These are phyloP conservation scores for Fusarium buxicola DNA, from an alignment of 2,329 filamentous ascomycete genomes.

Conservation along the genomic window DNA sequence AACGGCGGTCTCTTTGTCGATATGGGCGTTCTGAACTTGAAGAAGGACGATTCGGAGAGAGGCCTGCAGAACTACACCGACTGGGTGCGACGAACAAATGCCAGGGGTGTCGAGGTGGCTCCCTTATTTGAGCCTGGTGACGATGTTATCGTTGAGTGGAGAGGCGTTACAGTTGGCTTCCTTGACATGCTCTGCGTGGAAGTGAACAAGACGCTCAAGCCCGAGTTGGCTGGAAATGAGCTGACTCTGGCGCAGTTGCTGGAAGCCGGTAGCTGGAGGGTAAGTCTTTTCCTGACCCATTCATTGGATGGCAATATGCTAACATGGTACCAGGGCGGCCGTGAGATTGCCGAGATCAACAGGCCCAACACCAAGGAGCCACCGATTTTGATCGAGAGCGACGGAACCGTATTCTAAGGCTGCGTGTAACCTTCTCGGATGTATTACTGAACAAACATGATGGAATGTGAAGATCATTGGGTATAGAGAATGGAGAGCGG, in stretches of 20 bases:
- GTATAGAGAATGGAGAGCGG: conserved; percentile 31
- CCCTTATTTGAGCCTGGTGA: conserved; percentile 70
- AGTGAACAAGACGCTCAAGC: conserved; percentile 53
- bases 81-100: conserved; percentile 78
- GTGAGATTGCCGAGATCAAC: conserved; percentile 95
- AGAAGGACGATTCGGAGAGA: conserved; percentile 74
- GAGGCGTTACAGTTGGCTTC: conserved; percentile 71
- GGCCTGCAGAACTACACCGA: conserved; percentile 73
- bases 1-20: conserved; percentile 92
- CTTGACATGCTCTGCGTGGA: conserved; percentile 65
- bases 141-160: conserved; percentile 74
- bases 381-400: conserved; percentile 94
- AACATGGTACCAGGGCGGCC: conserved; percentile 75
- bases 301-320: conserved; percentile 11
- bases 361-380: conserved; percentile 96
- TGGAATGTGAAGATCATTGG: conserved; percentile 30
- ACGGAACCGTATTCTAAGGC: conserved; percentile 90
- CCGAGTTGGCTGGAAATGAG: conserved; percentile 74
- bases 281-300: conserved; percentile 55
- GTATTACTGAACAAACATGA: conserved; percentile 41
- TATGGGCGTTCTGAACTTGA: conserved; percentile 82
- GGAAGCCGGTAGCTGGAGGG: conserved; percentile 98
- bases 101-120: conserved; percentile 67
- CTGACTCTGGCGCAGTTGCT: conserved; percentile 88
- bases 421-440: conserved; percentile 23